Percentiles rank a stretch among this genome's conserved stretches.
These are phyloP conservation scores for Hemileccinum impolitum DNA, from an alignment of 768 basidiomycete species.

Conservation along the genomic window DNA sequence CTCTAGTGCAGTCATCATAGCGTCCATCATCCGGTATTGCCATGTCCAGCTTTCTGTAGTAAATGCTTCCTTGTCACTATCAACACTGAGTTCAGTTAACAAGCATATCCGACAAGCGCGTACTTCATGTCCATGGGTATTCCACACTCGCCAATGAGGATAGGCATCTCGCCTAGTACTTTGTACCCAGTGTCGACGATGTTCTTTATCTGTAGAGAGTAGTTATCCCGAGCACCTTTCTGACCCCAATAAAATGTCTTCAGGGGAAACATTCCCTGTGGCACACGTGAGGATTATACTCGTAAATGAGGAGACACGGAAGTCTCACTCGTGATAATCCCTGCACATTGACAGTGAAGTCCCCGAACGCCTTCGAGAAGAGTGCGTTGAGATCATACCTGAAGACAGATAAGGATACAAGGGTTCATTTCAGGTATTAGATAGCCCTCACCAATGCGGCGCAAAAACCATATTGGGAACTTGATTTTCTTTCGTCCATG, in stretches of 20 bases:
- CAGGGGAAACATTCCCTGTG: conserved; percentile 79
- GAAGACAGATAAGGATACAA: neutral
- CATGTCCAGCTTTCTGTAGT: conserved; percentile 67
- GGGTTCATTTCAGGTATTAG: neutral
- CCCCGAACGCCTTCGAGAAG: conserved; percentile 79
- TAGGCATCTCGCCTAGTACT: conserved; percentile 75
- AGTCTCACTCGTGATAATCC: conserved; percentile 70
- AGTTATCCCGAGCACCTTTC: conserved; percentile 77
- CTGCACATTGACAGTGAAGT: conserved; percentile 91
- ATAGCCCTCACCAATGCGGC: conserved; percentile 61
- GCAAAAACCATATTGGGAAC: conserved; percentile 65
- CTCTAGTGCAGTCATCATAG: conserved; percentile 82
- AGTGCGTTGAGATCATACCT: conserved; percentile 94
- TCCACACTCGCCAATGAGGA: conserved; percentile 90
- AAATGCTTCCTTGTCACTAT: conserved; percentile 70
- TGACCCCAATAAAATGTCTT: conserved; percentile 89
- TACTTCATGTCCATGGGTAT: conserved; percentile 98
- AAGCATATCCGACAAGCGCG: conserved; percentile 23
- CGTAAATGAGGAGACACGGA: neutral
- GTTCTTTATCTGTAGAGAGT: conserved; percentile 73
- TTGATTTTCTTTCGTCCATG: conserved; percentile 67
- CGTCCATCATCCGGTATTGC: conserved; percentile 95
- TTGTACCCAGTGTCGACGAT: conserved; percentile 68
- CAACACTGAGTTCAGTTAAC: neutral
- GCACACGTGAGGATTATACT: conserved; percentile 7